Base-by-base conservation (phyloP, 345 rosid species). In the Rhizophora apiculata region DNA sequence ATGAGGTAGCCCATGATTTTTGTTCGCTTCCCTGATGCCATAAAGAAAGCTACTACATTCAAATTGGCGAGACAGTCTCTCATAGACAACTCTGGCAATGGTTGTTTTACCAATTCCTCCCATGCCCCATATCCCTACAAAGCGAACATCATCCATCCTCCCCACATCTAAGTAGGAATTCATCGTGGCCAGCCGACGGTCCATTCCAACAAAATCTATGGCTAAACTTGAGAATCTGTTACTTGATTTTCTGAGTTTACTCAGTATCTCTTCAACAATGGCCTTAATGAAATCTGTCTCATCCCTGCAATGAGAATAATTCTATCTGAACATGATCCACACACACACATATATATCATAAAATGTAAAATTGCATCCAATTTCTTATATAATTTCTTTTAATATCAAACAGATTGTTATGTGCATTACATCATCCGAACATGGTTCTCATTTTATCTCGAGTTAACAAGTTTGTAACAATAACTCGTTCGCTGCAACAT, bases 91-190 rank as follows among this genome's bases (percentile, higher is more conserved):
- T 18, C 68, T 71, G 15, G 74, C 76, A 58, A 60, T 21, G 20
- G 71, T 69, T 36, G 72, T 46, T 36, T 76, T 74, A 0, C 78
- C 73, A 6, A 68, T 68, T 8, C 78, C 78, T 37, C 78, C 69
- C 69, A 68, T 74, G 5, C 69, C 78, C 64, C 58, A 70, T 19
- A 68, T 74, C 37, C 78, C 69, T 8, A 76, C 19, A 29, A 64
- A 10, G 32, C 26, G 49, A 56, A 57, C 63, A 29, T 70, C 74
- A 48, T 66, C 36, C 2, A 29, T 70, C 26, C 21, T 32, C 27
- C 58, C 19, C 2, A 15, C 26, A 46, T 11, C 54, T 26, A 74
- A 68, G 27, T 4, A 34, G 5, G 22, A 56, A 68, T 46, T 39
- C 20, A 74, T 6, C 9, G 32, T 21, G 18, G 63, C 22, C 52